Percentiles rank a stretch among this genome's conserved stretches.
phyloP scores from a whole-genome alignment of 1,139 yeast species.

The Arxiozyma telluris region DNA sequence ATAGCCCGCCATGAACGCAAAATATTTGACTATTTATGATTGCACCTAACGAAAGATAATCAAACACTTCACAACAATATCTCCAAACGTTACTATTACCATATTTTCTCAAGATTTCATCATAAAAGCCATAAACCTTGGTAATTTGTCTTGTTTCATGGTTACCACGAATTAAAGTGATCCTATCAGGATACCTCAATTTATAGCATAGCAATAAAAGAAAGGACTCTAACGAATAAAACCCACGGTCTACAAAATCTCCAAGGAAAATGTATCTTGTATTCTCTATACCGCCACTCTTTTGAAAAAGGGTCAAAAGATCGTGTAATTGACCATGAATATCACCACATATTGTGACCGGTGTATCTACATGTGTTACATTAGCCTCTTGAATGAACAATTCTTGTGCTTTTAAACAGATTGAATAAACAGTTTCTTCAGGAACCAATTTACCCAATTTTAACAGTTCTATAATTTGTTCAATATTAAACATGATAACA shows the following conservation, averaged over 20 bases:
- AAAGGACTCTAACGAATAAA: conserved; percentile 87
- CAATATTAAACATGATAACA: conserved; percentile 20
- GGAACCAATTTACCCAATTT: conserved; percentile 73
- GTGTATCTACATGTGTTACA: conserved; percentile 90
- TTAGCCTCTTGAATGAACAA: conserved; percentile 84
- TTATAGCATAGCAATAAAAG: conserved; percentile 71
- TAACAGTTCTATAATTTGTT: conserved; percentile 46
- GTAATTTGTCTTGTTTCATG: conserved; percentile 97
- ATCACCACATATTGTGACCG: conserved; percentile 98
- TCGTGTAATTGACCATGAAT: conserved; percentile 97
- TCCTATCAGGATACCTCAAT: conserved; percentile 86
- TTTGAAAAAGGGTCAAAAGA: conserved; percentile 70
- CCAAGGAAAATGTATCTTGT: conserved; percentile 38
- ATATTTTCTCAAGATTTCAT: conserved; percentile 90
- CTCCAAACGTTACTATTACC: conserved; percentile 96
- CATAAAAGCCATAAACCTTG: conserved; percentile 96
- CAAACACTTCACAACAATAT: conserved; percentile 69
- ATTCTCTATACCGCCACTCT: conserved; percentile 79
- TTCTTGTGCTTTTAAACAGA: conserved; percentile 89
- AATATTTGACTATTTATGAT: conserved; percentile 65
- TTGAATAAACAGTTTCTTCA: conserved; percentile 70
- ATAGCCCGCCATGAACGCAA: conserved; percentile 94
- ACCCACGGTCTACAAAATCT: conserved; percentile 96
- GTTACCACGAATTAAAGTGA: conserved; percentile 89
- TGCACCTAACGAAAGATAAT: conserved; percentile 90